Base-by-base conservation (phyloP, 1,139 yeast genomes). In the Candida glucosophila region DNA sequence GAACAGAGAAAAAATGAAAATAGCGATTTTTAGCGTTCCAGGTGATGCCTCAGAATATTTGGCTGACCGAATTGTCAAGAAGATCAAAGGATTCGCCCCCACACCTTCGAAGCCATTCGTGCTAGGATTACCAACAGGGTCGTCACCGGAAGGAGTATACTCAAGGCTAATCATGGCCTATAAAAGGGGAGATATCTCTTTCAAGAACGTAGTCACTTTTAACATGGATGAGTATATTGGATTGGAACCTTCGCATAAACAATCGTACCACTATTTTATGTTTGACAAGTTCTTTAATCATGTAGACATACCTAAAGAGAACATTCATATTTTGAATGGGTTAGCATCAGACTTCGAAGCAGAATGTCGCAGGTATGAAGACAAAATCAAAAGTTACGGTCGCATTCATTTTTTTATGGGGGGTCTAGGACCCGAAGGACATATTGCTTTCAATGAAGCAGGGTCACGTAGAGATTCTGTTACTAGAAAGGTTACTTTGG, bases 371-470 rank as follows among this genome's bases (percentile, higher is more conserved):
- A 39, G 44, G 2, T 73, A 73, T 44, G 80, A 74, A 45, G 55
- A 48, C 16, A 59, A 66, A 37, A 73, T 73, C 43, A 58, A 58
- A 36, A 41, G 47, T 22, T 61, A 55, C 37, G 78, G 77, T 8
- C 63, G 68, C 26, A 71, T 73, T 35, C 60, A 74, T 39, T 53
- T 73, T 31, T 73, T 73, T 40, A 46, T 73, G 44, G 80, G 79
- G 8, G 80, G 80, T 2, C 55, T 73, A 41, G 80, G 80, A 3
- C 73, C 77, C 13, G 76, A 74, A 42, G 80, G 80, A 18, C 79
- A 73, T 44, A 58, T 73, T 43, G 80, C 80, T 2, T 73, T 73
- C 43, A 73, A 73, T 45, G 80, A 73, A 46, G 59, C 69, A 12
- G 80, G 80, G 7, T 68, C 76, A 5, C 25, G 59, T 3, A 55